A percentile compares a stretch with the other conserved stretches of the same genome.
Conservation (phyloP, 148 eudicot genomes). For the Rhododendron henanense region DNA sequence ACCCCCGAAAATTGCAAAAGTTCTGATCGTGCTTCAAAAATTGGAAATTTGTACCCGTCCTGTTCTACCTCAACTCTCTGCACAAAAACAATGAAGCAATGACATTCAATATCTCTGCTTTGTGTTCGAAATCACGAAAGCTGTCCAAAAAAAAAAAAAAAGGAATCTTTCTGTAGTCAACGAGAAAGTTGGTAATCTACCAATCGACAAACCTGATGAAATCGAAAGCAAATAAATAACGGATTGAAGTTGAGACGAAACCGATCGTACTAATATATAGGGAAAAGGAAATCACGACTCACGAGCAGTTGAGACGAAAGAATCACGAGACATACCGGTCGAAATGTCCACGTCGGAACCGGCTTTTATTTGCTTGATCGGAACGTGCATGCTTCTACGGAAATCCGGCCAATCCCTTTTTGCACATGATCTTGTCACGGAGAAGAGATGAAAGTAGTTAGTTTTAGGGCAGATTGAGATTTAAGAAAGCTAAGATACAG, state of each 20-base stretch:
- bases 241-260: background rate
- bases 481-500: background rate
- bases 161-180: background rate
- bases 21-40: background rate
- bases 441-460: background rate
- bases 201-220: background rate
- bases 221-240: background rate
- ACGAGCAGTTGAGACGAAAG: background rate
- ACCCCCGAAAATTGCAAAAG: background rate
- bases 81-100: background rate
- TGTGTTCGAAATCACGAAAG: background rate
- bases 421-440: background rate
- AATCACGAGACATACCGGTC: constrained; percentile 5
- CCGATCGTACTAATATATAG: background rate
- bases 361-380: background rate
- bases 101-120: background rate
- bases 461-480: background rate
- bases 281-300: background rate
- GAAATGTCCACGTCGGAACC: background rate
- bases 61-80: background rate
- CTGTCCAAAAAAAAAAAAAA: background rate
- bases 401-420: background rate
- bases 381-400: background rate
- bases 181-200: background rate
- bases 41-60: background rate